These are phyloP conservation scores for Trametes cubensis DNA, from an alignment of 768 basidiomycete species.

Conservation along the genomic window DNA sequence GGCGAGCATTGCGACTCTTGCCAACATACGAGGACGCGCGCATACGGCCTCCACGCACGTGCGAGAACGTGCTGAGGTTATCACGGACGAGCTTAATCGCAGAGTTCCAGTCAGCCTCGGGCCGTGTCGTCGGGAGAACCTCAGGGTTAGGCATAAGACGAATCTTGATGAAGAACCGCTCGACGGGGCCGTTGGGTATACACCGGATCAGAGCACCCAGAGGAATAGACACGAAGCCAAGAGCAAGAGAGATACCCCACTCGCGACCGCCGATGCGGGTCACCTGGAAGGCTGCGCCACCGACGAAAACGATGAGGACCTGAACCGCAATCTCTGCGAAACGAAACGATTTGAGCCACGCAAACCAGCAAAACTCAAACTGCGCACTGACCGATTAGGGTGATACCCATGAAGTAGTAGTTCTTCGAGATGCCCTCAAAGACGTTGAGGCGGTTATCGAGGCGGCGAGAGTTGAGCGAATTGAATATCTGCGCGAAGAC, in stretches of 20 bases:
- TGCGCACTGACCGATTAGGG: slow-evolving; percentile 65
- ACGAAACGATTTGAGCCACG: background rate
- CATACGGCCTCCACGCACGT: slow-evolving; percentile 86
- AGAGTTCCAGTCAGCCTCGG: slow-evolving; percentile 69
- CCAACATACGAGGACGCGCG: slow-evolving; percentile 84
- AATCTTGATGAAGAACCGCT: slow-evolving; percentile 55
- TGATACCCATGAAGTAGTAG: slow-evolving; percentile 83
- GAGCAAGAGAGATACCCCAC: slow-evolving; percentile 91
- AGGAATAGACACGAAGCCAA: slow-evolving; percentile 87
- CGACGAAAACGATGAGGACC: slow-evolving; percentile 87
- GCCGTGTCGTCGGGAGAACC: slow-evolving; percentile 62
- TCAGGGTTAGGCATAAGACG: slow-evolving; percentile 67
- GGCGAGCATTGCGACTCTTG: slow-evolving; percentile 69
- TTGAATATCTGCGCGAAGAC: slow-evolving; percentile 98
- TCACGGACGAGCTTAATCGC: slow-evolving; percentile 85
- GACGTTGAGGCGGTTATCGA: slow-evolving; percentile 86
- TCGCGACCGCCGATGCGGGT: slow-evolving; percentile 75
- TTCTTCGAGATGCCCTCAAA: slow-evolving; percentile 83
- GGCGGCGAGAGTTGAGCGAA: slow-evolving; percentile 85
- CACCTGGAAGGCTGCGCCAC: slow-evolving; percentile 91
- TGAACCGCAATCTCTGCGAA: slow-evolving; percentile 82
- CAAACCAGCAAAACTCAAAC: background rate
- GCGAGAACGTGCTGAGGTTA: slow-evolving; percentile 80
- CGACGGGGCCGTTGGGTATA: slow-evolving; percentile 80
- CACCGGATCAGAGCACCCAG: slow-evolving; percentile 80